Conservation (phyloP, 2,329 filamentous ascomycete genomes). For the Calycina herbarum region DNA sequence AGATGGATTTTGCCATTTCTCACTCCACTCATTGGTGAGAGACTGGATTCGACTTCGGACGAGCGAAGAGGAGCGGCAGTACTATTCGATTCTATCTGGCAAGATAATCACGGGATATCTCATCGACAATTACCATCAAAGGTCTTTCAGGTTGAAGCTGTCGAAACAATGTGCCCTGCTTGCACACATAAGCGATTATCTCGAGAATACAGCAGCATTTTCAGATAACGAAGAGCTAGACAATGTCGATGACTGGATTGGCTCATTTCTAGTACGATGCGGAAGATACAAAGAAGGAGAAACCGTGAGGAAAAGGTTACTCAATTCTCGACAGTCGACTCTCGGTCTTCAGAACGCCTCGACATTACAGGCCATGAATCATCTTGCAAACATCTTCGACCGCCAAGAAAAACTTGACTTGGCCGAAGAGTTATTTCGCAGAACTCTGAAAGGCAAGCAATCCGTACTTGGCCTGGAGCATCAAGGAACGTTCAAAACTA, state of each 20-base stretch:
- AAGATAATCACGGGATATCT: constrained; percentile 12
- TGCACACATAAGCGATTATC: constrained; percentile 17
- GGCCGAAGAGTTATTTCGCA: background rate
- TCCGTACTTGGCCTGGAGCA: background rate
- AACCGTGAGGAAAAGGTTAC: background rate
- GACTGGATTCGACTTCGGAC: constrained; percentile 30
- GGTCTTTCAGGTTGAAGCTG: constrained; percentile 12
- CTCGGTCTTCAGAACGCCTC: background rate
- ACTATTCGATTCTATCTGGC: constrained; percentile 12
- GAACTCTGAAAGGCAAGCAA: constrained; percentile 4
- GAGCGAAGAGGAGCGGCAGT: constrained; percentile 3
- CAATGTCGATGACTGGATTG: constrained; percentile 6
- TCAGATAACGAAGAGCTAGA: constrained; percentile 1
- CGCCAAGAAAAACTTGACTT: constrained; percentile 3
- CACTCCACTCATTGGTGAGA: constrained; percentile 28
- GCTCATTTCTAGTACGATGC: constrained; percentile 1
- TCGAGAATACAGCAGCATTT: constrained; percentile 8
- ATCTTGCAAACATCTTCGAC: constrained; percentile 2
- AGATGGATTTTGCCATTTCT: constrained; percentile 20
- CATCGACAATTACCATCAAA: background rate
- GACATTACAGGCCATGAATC: background rate
- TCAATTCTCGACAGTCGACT: background rate
- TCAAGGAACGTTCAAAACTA: background rate
- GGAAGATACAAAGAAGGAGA: constrained; percentile 14
- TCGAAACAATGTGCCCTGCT: constrained; percentile 13